phyloP scores from a whole-genome alignment of 768 basidiomycete species.

The Russula emetica region DNA sequence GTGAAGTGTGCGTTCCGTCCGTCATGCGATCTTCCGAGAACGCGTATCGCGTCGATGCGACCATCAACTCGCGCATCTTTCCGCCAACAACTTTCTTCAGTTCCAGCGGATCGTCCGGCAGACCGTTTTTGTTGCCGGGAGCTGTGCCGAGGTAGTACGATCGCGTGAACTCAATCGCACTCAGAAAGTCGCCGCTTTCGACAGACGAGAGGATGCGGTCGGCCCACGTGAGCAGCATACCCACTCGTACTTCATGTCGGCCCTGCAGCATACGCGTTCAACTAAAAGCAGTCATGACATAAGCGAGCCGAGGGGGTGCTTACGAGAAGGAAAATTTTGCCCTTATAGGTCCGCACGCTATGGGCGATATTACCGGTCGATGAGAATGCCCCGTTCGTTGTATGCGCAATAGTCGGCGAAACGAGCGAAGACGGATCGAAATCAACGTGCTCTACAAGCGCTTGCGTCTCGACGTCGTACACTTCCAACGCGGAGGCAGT shows the following conservation, averaged over 20 bases:
- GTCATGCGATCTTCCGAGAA: constrained; percentile 95
- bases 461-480: constrained; percentile 56
- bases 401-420: constrained; percentile 49
- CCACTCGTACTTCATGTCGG: constrained; percentile 64
- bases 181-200: constrained; percentile 80
- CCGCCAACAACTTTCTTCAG: constrained; percentile 64
- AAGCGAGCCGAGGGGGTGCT: constrained; percentile 33
- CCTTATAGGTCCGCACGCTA: constrained; percentile 79
- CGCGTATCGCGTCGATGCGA: constrained; percentile 80
- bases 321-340: constrained; percentile 87
- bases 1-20: constrained; percentile 77
- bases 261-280: constrained; percentile 42
- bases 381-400: constrained; percentile 44
- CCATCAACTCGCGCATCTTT: constrained; percentile 78
- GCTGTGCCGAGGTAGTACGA: constrained; percentile 77
- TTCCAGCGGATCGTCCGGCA: constrained; percentile 62
- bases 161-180: constrained; percentile 81
- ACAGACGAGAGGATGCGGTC: constrained; percentile 85
- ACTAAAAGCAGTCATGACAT: constrained; percentile 2
- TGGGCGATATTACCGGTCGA: constrained; percentile 55
- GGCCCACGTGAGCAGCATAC: constrained; percentile 90
- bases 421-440: constrained; percentile 56
- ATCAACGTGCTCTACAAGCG: constrained; percentile 56
- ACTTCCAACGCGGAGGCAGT: constrained; percentile 59
- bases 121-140: constrained; percentile 80